phyloP scores from a whole-genome alignment of 2,329 filamentous ascomycete genomes.

The Lojkania enalia region DNA sequence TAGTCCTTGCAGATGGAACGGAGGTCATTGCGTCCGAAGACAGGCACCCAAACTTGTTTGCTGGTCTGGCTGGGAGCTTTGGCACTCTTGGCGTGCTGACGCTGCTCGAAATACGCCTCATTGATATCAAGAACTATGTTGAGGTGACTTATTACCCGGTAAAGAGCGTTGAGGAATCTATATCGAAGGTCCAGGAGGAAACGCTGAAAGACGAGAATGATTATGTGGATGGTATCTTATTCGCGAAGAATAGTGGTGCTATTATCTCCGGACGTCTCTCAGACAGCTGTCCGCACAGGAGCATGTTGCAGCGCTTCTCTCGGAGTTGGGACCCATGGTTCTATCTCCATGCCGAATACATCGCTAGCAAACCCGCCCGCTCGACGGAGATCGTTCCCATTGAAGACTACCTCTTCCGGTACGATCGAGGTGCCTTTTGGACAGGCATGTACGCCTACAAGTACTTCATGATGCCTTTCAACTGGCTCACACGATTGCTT shows the following conservation, averaged over 20 bases:
- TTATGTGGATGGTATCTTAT: slow-evolving; percentile 71
- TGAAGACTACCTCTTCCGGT: slow-evolving; percentile 62
- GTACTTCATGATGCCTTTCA: slow-evolving; percentile 64
- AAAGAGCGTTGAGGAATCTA: slow-evolving; percentile 53
- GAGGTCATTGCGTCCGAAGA: slow-evolving; percentile 53
- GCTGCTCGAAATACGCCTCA: slow-evolving; percentile 60
- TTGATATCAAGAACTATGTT: slow-evolving; percentile 59
- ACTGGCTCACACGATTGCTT: slow-evolving; percentile 58
- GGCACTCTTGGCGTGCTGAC: slow-evolving; percentile 66
- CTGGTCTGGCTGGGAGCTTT: slow-evolving; percentile 61
- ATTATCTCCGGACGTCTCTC: slow-evolving; percentile 63
- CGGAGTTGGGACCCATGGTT: slow-evolving; percentile 70
- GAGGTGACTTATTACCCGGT: slow-evolving; percentile 64
- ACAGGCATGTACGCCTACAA: slow-evolving; percentile 61
- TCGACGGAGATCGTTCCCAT: slow-evolving; percentile 51
- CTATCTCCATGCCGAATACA: slow-evolving; percentile 62
- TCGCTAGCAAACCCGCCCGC: slow-evolving; percentile 12
- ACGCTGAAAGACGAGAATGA: slow-evolving; percentile 53
- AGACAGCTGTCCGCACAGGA: slow-evolving; percentile 42
- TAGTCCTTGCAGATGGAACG: slow-evolving; percentile 63
- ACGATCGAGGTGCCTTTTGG: slow-evolving; percentile 68
- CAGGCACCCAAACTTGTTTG: slow-evolving; percentile 59
- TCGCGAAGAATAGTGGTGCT: slow-evolving; percentile 57
- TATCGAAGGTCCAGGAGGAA: slow-evolving; percentile 53
- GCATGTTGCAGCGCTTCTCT: slow-evolving; percentile 53